Evolutionary conservation across 306 rosid genomes (phyloP).

Genomic region (Cyamopsis tetragonoloba): DNA sequence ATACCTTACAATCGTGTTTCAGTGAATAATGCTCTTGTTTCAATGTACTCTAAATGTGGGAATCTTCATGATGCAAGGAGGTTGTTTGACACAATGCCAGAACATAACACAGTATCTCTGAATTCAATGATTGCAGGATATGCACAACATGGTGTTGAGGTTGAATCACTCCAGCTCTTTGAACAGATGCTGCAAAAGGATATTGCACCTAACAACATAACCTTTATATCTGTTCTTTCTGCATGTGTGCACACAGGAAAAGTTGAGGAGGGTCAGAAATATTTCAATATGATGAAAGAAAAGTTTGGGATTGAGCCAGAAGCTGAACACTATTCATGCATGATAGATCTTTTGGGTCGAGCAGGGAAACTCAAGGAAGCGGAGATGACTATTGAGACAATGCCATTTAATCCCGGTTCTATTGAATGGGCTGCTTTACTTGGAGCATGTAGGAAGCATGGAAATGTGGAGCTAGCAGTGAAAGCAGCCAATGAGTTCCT

Average conservation of each 20-base stretch:
- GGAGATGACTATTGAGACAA: conserved; percentile 62
- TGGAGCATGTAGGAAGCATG: conserved; percentile 79
- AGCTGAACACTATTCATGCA: conserved; percentile 72
- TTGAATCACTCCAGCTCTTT: conserved; percentile 56
- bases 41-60: conserved; percentile 88
- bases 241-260: conserved; percentile 82
- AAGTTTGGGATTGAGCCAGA: conserved; percentile 68
- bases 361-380: conserved; percentile 69
- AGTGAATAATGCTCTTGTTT: conserved; percentile 67
- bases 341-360: conserved; percentile 82
- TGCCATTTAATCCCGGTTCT: conserved; percentile 67
- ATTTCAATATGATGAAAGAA: conserved; percentile 72
- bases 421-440: conserved; percentile 79
- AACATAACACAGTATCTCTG: conserved; percentile 54
- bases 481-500: conserved; percentile 63
- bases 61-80: conserved; percentile 66
- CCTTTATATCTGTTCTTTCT: conserved; percentile 68
- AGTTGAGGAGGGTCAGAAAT: conserved; percentile 61
- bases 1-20: conserved; percentile 62
- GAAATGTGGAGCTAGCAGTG: conserved; percentile 71
- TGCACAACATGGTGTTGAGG: conserved; percentile 73
- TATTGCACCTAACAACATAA: conserved; percentile 57
- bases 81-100: conserved; percentile 65
- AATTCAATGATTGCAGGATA: conserved; percentile 79
- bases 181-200: conserved; percentile 54